Conservation (phyloP, 495 filamentous ascomycete species). For the Aspergillus mulundensis region DNA sequence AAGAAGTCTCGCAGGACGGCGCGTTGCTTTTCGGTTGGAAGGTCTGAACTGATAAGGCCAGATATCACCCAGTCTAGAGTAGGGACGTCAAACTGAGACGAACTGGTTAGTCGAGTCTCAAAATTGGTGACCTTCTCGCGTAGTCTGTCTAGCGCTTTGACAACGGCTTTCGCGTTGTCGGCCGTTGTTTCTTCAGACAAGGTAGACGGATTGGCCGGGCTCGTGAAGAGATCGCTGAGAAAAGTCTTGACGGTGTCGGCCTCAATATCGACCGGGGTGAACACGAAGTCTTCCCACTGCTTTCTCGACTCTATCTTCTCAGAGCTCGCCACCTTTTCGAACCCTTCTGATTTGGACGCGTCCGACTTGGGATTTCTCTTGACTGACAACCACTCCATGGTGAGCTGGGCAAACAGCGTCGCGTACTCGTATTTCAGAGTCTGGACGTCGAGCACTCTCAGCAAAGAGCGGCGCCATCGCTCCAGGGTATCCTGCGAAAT, state of each 20-base stretch:
- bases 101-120: neutral
- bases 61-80: slow-evolving; percentile 4
- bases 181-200: neutral
- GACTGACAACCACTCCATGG: slow-evolving; percentile 15
- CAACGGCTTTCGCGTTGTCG: neutral
- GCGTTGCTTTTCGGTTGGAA: slow-evolving; percentile 11
- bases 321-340: neutral
- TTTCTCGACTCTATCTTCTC: slow-evolving; percentile 10
- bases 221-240: slow-evolving; percentile 6
- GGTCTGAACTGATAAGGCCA: slow-evolving; percentile 8
- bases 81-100: neutral
- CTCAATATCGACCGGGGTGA: slow-evolving; percentile 2
- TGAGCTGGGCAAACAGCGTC: slow-evolving; percentile 13
- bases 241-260: neutral
- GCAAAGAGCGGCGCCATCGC: slow-evolving; percentile 8
- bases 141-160: slow-evolving; percentile 1
- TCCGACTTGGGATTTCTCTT: slow-evolving; percentile 1
- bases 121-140: slow-evolving; percentile 3
- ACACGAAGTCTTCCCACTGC: slow-evolving; percentile 9
- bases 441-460: slow-evolving; percentile 10
- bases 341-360: neutral
- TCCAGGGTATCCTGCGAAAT: slow-evolving; percentile 10
- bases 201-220: neutral
- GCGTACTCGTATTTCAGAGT: slow-evolving; percentile 17
- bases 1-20: slow-evolving; percentile 12